Conservation (phyloP, 2,329 filamentous ascomycete species). For the Cadophora gregata region DNA sequence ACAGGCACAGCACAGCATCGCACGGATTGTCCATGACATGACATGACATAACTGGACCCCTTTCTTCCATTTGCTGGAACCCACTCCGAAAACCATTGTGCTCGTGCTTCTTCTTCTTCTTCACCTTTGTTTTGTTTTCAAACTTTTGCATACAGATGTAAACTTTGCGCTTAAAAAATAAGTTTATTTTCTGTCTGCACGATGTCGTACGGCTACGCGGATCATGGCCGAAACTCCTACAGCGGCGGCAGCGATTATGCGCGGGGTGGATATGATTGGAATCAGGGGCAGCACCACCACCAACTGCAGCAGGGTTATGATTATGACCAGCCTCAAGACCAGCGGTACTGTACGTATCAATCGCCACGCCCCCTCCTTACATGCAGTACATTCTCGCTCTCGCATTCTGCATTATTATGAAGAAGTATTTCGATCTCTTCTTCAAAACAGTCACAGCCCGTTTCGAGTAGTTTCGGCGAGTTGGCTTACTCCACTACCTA, state of each 20-base stretch:
- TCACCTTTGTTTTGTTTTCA: not conserved
- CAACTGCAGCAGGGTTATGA: constrained; percentile 13
- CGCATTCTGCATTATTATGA: not conserved
- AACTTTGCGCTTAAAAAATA: not conserved
- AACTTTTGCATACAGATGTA: constrained; percentile 5
- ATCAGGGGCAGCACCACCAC: constrained; percentile 10
- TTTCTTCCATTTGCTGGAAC: not conserved
- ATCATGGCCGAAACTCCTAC: constrained; percentile 10
- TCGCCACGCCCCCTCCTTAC: not conserved
- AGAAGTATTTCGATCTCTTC: constrained; percentile 1
- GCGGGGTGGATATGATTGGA: constrained; percentile 12
- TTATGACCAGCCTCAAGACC: constrained; percentile 8
- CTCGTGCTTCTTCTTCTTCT: not conserved
- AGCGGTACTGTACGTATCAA: constrained; percentile 6
- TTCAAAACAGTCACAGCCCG: not conserved
- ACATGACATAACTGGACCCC: constrained; percentile 9
- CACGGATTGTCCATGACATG: not conserved
- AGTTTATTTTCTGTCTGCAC: not conserved
- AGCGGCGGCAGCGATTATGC: constrained; percentile 13
- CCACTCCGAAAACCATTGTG: not conserved
- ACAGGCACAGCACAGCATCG: not conserved
- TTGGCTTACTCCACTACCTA: not conserved
- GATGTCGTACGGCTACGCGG: constrained; percentile 17
- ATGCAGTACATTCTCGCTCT: not conserved
- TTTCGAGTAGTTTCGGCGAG: constrained; percentile 2